These are phyloP conservation scores for Aspergillus taichungensis DNA, from an alignment of 495 filamentous ascomycete species.

Conservation along the genomic window DNA sequence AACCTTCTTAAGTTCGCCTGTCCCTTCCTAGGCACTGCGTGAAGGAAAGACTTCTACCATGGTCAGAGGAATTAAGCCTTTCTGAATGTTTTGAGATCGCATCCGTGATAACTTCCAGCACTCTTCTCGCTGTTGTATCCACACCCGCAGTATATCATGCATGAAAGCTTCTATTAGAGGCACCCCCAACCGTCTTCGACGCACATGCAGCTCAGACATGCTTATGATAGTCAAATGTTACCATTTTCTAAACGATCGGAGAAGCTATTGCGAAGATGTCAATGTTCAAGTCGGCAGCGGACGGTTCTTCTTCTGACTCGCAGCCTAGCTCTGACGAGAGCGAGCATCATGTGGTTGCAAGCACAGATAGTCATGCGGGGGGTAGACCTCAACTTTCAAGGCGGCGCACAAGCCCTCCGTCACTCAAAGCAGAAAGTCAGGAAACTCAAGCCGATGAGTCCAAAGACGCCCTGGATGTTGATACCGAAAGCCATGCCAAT, in stretches of 20 bases:
- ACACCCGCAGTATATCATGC: neutral
- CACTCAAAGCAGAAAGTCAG: neutral
- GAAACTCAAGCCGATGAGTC: conserved; percentile 12
- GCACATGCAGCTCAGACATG: conserved; percentile 2
- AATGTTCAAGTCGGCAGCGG: conserved; percentile 35
- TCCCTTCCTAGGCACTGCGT: no score
- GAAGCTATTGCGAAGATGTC: conserved; percentile 26
- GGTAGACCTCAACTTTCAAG: neutral
- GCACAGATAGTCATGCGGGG: conserved; percentile 1
- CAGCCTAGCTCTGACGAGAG: conserved; percentile 20
- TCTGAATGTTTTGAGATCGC: no score
- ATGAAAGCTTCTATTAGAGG: no score
- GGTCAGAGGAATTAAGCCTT: no score
- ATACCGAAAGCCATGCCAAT: conserved; percentile 30
- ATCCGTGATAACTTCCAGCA: neutral
- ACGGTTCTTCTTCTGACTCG: conserved; percentile 32
- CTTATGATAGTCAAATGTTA: neutral
- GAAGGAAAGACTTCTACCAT: no score
- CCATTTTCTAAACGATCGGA: neutral
- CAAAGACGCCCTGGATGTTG: conserved; percentile 19
- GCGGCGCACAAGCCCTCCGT: conserved; percentile 5
- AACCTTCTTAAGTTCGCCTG: neutral
- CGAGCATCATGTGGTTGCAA: conserved; percentile 8
- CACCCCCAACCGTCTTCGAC: neutral
- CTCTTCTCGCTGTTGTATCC: neutral